phyloP scores from a whole-genome alignment of 2,329 filamentous ascomycete genomes.

The Cercospora beticola region DNA sequence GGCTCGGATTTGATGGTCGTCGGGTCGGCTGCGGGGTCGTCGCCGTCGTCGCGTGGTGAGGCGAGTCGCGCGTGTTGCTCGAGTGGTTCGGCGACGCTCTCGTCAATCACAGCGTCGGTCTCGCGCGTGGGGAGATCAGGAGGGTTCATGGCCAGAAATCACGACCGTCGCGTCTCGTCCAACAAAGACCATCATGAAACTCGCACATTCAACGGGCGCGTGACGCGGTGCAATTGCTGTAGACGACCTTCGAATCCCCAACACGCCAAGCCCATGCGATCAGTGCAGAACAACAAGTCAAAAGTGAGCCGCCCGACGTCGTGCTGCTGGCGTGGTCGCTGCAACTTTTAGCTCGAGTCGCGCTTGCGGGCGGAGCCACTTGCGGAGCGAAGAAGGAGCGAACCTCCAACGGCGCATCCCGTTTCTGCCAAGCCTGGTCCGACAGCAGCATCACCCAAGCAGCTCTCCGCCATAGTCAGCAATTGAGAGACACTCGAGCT shows the following conservation, averaged over 20 bases:
- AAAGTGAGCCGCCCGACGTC: not conserved
- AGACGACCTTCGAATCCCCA: not conserved
- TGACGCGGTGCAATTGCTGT: not conserved
- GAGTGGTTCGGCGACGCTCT: not conserved
- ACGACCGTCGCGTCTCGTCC: slow-evolving; percentile 19
- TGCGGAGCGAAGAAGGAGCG: slow-evolving; percentile 10
- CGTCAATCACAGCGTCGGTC: slow-evolving; percentile 10
- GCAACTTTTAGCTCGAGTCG: slow-evolving; percentile 9
- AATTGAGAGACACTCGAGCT: slow-evolving; percentile 9
- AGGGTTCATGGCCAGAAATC: slow-evolving; percentile 21
- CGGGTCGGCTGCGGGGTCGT: slow-evolving; percentile 10
- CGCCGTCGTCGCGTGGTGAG: slow-evolving; percentile 3
- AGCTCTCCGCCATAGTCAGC: not conserved
- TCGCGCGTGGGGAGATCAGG: slow-evolving; percentile 20
- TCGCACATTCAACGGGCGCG: slow-evolving; percentile 5
- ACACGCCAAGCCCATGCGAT: slow-evolving; percentile 7
- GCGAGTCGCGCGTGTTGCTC: not conserved
- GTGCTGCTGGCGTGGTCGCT: not conserved
- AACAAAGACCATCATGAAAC: slow-evolving; percentile 18
- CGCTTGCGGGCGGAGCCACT: slow-evolving; percentile 4
- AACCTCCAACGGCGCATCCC: not conserved
- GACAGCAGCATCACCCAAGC: slow-evolving; percentile 2
- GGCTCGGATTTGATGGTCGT: slow-evolving; percentile 17
- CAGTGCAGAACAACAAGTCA: not conserved
- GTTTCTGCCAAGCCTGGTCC: slow-evolving; percentile 7